phyloP scores from a whole-genome alignment of 2,329 filamentous ascomycete genomes.

The Chaetomium olivaceum region DNA sequence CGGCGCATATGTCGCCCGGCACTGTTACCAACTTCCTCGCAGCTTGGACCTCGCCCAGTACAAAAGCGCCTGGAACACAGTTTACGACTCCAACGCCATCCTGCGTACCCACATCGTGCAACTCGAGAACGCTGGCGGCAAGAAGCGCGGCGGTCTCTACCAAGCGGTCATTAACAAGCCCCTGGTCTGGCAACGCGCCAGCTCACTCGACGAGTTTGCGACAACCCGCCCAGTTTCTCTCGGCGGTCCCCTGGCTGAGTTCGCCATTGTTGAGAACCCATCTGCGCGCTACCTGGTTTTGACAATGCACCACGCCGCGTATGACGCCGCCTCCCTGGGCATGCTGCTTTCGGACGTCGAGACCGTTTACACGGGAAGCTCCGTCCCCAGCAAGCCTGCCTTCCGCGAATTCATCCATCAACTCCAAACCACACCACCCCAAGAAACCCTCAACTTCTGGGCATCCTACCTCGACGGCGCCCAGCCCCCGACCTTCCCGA shows the following conservation, averaged over 20 bases:
- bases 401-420: conserved; percentile 54
- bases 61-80: conserved; percentile 45
- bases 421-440: conserved; percentile 41
- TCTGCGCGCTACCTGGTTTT: conserved; percentile 39
- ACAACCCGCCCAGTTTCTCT: conserved; percentile 46
- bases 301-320: conserved; percentile 56
- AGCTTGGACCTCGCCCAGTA: conserved; percentile 45
- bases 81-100: conserved; percentile 46
- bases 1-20: conserved; percentile 55
- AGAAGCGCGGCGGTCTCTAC: conserved; percentile 35
- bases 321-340: conserved; percentile 58
- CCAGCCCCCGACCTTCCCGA: conserved; percentile 6
- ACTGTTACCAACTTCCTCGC: conserved; percentile 45
- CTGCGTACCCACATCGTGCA: conserved; percentile 53
- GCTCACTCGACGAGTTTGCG: conserved; percentile 43
- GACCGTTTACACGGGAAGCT: conserved; percentile 54
- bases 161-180: conserved; percentile 49
- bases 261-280: conserved; percentile 40
- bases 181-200: conserved; percentile 39
- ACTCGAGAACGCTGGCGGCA: conserved; percentile 38
- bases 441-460: conserved; percentile 48
- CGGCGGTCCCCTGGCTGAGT: conserved; percentile 6
- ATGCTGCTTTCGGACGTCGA: conserved; percentile 53
- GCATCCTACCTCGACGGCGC: conserved; percentile 5
- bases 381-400: conserved; percentile 39